Evolutionary conservation across 768 basidiomycete species (phyloP).

Genomic region (Podaxis sp.): DNA sequence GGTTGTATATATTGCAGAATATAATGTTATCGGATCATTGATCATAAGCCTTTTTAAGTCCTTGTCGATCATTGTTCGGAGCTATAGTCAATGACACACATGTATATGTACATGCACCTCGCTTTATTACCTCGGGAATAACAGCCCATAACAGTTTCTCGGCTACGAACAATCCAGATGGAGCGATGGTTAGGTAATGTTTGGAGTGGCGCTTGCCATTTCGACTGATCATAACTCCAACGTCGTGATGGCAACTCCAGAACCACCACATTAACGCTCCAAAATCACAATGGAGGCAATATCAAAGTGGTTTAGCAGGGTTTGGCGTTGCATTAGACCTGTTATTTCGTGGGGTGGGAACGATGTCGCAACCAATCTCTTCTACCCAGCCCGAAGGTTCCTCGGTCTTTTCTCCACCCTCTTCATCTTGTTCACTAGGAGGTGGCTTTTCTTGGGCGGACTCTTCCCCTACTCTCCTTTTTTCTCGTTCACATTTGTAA

Average conservation of each 20-base stretch:
- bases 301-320: slow-evolving; percentile 14
- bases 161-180: neutral
- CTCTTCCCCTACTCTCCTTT: slow-evolving; percentile 9
- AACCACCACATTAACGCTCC: neutral
- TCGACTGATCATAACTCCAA: neutral
- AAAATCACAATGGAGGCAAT: slow-evolving; percentile 6
- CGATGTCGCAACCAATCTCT: slow-evolving; percentile 1
- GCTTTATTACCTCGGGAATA: neutral
- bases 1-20: slow-evolving; percentile 8
- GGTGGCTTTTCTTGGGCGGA: neutral
- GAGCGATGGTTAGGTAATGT: neutral
- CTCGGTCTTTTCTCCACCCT: slow-evolving; percentile 7
- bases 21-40: slow-evolving; percentile 3
- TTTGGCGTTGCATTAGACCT: neutral
- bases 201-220: neutral
- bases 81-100: neutral
- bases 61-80: neutral
- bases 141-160: no score
- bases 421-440: slow-evolving; percentile 13
- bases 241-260: slow-evolving; percentile 24
- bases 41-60: neutral
- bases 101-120: neutral
- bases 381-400: slow-evolving; percentile 11
- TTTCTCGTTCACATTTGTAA: slow-evolving; percentile 8
- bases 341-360: slow-evolving; percentile 20